Conservation (phyloP, 2,329 filamentous ascomycete genomes). For the Aspergillus ochraceus region DNA sequence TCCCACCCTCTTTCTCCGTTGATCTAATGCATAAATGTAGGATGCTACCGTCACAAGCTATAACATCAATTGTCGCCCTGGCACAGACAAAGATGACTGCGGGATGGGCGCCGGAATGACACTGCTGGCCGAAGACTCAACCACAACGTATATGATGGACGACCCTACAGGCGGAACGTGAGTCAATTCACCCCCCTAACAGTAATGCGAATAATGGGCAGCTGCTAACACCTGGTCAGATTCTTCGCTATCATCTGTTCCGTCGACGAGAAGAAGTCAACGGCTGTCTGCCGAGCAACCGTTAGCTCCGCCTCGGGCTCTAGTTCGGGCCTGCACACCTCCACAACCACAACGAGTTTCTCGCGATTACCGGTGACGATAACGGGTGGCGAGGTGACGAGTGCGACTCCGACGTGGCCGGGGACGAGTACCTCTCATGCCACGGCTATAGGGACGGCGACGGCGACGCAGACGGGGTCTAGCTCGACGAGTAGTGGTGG, state of each 20-base stretch:
- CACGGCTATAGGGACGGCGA: not conserved
- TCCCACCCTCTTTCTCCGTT: too few relatives aligned
- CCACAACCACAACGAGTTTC: not conserved
- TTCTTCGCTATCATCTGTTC: not conserved
- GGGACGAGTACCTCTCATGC: not conserved
- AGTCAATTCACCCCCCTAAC: not conserved
- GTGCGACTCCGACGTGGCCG: not conserved
- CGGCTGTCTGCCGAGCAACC: not conserved
- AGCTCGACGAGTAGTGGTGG: slow-evolving; percentile 6
- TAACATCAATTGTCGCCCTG: slow-evolving; percentile 24
- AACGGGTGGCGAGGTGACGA: not conserved
- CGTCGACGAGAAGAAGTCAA: not conserved
- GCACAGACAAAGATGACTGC: slow-evolving; percentile 23
- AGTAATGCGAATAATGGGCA: not conserved
- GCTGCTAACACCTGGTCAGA: not conserved
- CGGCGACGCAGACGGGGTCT: not conserved
- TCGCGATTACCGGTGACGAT: not conserved
- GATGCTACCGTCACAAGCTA: slow-evolving; percentile 27
- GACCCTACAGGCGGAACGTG: not conserved
- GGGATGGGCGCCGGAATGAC: slow-evolving; percentile 29
- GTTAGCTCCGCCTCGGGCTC: not conserved
- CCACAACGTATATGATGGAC: slow-evolving; percentile 13
- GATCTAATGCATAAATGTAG: slow-evolving; percentile 7
- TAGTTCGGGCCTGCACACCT: not conserved
- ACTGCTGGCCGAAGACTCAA: slow-evolving; percentile 17